phyloP scores from a whole-genome alignment of 2,329 filamentous ascomycete species.

The Scortechinia acanthostroma region DNA sequence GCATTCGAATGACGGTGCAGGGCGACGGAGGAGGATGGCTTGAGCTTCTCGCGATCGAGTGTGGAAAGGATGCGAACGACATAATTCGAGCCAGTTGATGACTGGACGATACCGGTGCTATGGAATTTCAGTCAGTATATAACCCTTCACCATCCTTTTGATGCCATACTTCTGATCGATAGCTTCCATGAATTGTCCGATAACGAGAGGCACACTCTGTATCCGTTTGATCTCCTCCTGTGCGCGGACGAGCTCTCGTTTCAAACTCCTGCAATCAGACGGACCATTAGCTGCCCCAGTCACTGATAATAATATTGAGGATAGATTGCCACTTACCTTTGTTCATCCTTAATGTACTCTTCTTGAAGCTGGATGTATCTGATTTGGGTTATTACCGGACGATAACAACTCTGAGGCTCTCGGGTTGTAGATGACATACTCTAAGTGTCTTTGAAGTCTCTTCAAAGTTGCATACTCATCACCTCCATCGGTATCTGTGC shows the following conservation, averaged over 20 bases:
- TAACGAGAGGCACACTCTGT: constrained; percentile 94
- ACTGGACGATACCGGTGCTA: constrained; percentile 96
- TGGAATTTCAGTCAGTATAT: too few species aligned
- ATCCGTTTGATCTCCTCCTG: constrained; percentile 99
- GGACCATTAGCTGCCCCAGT: background rate
- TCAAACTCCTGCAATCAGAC: constrained; percentile 69
- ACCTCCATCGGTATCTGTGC: constrained; percentile 69
- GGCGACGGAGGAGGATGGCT: constrained; percentile 94
- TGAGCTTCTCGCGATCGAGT: constrained; percentile 93
- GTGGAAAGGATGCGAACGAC: constrained; percentile 97
- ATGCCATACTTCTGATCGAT: constrained; percentile 88
- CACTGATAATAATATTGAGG: too few species aligned
- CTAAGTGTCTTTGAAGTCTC: constrained; percentile 90
- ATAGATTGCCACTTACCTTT: constrained; percentile 50
- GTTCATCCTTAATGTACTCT: constrained; percentile 99
- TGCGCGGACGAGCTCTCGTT: constrained; percentile 90
- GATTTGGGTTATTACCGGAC: constrained; percentile 6
- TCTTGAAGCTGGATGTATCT: constrained; percentile 96
- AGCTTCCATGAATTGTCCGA: constrained; percentile 99
- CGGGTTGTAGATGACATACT: constrained; percentile 45
- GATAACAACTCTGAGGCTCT: background rate
- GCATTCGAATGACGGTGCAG: constrained; percentile 97
- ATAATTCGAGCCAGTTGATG: constrained; percentile 96
- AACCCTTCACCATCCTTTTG: background rate
- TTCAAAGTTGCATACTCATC: constrained; percentile 95